Base-by-base conservation (phyloP, 2,329 filamentous ascomycete species). In the Phaeophleospora eucalypticola region DNA sequence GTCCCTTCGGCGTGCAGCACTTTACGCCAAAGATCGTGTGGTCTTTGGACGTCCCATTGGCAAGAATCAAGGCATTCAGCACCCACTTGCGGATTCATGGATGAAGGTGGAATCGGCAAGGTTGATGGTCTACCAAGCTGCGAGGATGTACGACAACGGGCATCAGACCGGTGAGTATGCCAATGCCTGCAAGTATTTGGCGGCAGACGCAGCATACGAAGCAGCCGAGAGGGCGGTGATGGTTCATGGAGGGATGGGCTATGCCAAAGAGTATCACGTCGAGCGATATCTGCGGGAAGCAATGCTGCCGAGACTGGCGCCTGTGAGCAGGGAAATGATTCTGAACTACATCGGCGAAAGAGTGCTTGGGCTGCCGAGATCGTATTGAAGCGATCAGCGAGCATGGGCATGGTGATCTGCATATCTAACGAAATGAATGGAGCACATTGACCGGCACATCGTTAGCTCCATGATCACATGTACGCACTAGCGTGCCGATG, bases 131-230 rank as follows among this genome's bases (percentile, higher is more conserved):
- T 84, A 84, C 61, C 81, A 84, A 52, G 83, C 82, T 0, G 81
- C 82, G 0, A 68, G 74, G 24, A 70, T 84, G 18, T 86, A 83
- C 58, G 81, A 84, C 59, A 65, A 68, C 17, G 73, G 74, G 8
- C 58, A 60, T 52, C 71, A 62, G 43, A 71, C 69, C 2, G 80
- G 82, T 47, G 53, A 67, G 4, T 72, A 34, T 79, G 80, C 56
- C 83, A 87, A 65, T 83, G 58, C 79, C 53, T 84, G 82, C 32
- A 88, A 89, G 66, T 87, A 86, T 50, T 41, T 87, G 59, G 82
- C 82, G 2, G 81, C 80, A 0, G 82, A 84, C 61, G 79, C 80
- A 3, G 80, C 81, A 0, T 84, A 82, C 51, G 72, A 70, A 33
- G 79, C 81, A 2, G 83, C 80, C 54, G 81, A 84, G 65, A 69